Conservation (phyloP, 2,329 filamentous ascomycete species). For the Colletotrichum sublineola region DNA sequence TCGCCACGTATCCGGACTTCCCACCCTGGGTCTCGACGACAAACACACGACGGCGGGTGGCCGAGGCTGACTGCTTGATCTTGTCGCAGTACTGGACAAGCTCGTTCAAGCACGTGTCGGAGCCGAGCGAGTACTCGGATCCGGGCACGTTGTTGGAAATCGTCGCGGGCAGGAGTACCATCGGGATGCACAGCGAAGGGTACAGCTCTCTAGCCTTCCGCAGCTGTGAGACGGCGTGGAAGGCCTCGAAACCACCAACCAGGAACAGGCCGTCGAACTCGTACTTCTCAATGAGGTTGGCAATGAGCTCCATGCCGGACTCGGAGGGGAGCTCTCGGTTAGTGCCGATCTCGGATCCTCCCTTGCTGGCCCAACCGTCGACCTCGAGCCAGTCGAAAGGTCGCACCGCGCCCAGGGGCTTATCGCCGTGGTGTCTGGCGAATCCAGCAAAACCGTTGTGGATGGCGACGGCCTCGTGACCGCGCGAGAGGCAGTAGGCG, state of each 20-base stretch:
- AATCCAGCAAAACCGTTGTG: conserved; percentile 98
- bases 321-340: conserved; percentile 93
- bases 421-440: conserved; percentile 88
- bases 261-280: conserved; percentile 93
- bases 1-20: conserved; percentile 92
- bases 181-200: conserved; percentile 90
- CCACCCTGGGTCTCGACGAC: conserved; percentile 98
- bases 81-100: conserved; percentile 96
- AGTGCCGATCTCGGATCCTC: conserved; percentile 97
- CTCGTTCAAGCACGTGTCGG: conserved; percentile 96
- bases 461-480: conserved; percentile 93
- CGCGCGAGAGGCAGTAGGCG: conserved; percentile 89
- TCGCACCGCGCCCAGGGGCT: conserved; percentile 85
- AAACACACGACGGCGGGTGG: conserved; percentile 92
- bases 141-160: conserved; percentile 99
- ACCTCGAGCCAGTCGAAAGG: conserved; percentile 94
- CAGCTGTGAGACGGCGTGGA: conserved; percentile 90
- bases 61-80: conserved; percentile 96
- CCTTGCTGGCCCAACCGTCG: conserved; percentile 94
- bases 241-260: conserved; percentile 96
- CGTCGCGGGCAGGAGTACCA: conserved; percentile 92
- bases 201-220: conserved; percentile 83
- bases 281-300: conserved; percentile 86
- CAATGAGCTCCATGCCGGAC: conserved; percentile 84
- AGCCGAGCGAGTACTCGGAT: conserved; percentile 96